Percentiles rank a stretch among this genome's conserved stretches.
Evolutionary conservation across 1,284 basidiomycete species (phyloP).

Genomic region (Trichosporon ovoides): DNA sequence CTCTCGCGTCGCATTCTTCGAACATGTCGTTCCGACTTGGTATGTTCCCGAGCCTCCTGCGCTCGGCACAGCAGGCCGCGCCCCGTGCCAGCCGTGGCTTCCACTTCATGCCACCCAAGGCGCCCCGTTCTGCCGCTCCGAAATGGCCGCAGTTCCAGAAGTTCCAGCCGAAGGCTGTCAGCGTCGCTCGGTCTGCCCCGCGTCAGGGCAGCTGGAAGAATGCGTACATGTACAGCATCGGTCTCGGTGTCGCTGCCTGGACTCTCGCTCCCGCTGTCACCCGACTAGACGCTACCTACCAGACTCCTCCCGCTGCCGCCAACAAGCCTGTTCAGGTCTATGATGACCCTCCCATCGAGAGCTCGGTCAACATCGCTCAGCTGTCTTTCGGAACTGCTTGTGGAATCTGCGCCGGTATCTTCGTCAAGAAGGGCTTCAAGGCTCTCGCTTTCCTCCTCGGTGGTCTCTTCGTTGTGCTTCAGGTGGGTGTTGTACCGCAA

Average conservation of each 20-base stretch:
- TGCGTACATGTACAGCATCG: constrained; percentile 27
- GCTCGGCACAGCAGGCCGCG: constrained; percentile 9
- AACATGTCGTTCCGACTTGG: constrained; percentile 30
- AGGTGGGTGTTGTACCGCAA: constrained; percentile 54
- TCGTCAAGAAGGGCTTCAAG: constrained; percentile 88
- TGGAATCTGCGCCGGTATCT: constrained; percentile 84
- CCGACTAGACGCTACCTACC: constrained; percentile 1
- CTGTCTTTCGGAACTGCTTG: constrained; percentile 81
- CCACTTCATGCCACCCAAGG: constrained; percentile 19
- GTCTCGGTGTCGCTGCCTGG: constrained; percentile 34
- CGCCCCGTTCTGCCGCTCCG: constrained; percentile 4
- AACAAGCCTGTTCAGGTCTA: not conserved
- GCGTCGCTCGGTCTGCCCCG: constrained; percentile 9
- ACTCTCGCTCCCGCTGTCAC: constrained; percentile 12
- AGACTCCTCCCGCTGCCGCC: not conserved
- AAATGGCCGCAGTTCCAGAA: constrained; percentile 20
- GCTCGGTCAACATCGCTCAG: constrained; percentile 70
- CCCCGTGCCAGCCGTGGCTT: constrained; percentile 14
- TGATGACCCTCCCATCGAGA: constrained; percentile 46
- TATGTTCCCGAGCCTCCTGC: constrained; percentile 22
- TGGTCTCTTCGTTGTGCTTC: constrained; percentile 76
- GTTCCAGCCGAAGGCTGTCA: constrained; percentile 7
- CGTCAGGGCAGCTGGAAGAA: not conserved
- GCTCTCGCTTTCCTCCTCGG: constrained; percentile 75
- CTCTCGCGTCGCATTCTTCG: not conserved